These are phyloP conservation scores for Leccinum insolens DNA, from an alignment of 1,284 basidiomycete genomes.

Conservation along the genomic window DNA sequence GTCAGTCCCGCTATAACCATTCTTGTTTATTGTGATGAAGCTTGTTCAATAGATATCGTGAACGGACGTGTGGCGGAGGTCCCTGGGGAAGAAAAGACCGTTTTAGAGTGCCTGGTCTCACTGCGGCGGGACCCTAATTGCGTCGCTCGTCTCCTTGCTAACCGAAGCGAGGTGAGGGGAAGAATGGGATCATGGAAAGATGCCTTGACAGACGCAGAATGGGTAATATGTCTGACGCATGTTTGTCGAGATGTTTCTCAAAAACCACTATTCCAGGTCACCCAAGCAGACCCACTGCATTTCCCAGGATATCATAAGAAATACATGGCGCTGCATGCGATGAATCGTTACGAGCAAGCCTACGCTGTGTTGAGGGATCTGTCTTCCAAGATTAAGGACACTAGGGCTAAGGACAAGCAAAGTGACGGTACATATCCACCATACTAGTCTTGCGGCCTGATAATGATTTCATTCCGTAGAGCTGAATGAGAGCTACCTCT, in stretches of 20 bases:
- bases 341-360: neutral
- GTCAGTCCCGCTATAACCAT: neutral
- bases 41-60: neutral
- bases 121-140: neutral
- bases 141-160: constrained; percentile 10
- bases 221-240: constrained; percentile 2
- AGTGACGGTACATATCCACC: constrained; percentile 3
- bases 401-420: neutral
- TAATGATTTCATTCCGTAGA: constrained; percentile 3
- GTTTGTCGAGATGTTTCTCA: neutral
- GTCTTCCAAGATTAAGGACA: neutral
- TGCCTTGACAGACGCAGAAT: constrained; percentile 5
- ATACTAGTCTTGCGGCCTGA: neutral
- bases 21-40: too few species aligned
- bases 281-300: constrained; percentile 3
- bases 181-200: neutral
- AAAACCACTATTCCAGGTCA: constrained; percentile 9
- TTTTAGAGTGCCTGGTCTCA: neutral
- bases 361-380: neutral
- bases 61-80: neutral
- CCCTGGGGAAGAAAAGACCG: neutral
- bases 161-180: constrained; percentile 5
- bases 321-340: constrained; percentile 1
- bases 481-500: constrained; percentile 2
- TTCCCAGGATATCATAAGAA: constrained; percentile 13